Evolutionary conservation across 2,329 filamentous ascomycete genomes (phyloP).

Genomic region (Epichloe sylvatica): DNA sequence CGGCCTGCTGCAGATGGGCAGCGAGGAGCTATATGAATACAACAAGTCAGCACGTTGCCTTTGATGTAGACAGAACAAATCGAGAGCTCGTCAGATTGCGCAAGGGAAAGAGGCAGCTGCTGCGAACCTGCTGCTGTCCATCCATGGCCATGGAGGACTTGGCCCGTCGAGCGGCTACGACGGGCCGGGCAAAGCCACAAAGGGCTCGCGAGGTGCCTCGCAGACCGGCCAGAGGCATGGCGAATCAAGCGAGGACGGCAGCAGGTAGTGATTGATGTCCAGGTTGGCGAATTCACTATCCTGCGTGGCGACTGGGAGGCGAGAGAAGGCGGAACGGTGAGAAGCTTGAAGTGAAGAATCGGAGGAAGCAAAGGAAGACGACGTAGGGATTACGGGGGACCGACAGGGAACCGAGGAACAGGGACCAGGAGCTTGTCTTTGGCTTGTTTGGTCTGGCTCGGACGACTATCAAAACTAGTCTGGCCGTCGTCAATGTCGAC

Average conservation of each 20-base stretch:
- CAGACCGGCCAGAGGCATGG: conserved; percentile 35
- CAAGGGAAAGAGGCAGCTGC: neutral
- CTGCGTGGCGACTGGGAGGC: neutral
- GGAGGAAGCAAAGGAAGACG: neutral
- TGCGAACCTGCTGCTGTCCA: conserved; percentile 44
- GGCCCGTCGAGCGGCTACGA: conserved; percentile 19
- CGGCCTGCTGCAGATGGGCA: conserved; percentile 65
- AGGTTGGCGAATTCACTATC: neutral
- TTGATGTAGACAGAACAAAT: neutral
- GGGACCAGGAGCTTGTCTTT: conserved; percentile 2
- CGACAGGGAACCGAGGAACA: neutral
- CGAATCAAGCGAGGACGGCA: neutral
- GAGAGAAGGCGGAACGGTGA: neutral
- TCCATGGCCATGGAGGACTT: conserved; percentile 37
- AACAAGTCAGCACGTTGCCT: conserved; percentile 6
- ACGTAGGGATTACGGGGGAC: neutral
- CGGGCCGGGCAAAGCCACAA: conserved; percentile 25
- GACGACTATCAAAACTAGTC: too few relatives aligned
- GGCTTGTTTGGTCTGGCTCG: neutral
- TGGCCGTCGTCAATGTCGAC: too few relatives aligned
- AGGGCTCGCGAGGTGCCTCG: conserved; percentile 35
- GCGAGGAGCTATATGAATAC: conserved; percentile 57
- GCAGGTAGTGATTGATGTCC: neutral
- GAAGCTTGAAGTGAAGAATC: neutral
- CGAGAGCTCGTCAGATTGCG: conserved; percentile 6